phyloP scores from a whole-genome alignment of 345 rosid genomes.

The Eucalyptus globulus region DNA sequence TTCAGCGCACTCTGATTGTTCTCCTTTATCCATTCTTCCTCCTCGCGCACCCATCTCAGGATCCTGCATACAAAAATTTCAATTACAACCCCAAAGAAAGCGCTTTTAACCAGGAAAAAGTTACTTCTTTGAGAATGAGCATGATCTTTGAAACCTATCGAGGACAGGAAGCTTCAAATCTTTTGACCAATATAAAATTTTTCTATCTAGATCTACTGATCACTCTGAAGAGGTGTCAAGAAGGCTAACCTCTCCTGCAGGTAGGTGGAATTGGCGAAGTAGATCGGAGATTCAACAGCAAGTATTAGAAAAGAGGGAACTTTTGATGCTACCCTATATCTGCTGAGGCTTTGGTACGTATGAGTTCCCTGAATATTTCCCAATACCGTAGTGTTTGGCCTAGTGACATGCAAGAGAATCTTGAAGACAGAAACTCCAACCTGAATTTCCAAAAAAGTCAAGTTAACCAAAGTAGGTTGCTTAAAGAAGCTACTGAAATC shows the following conservation, averaged over 20 bases:
- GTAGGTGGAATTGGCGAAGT: slow-evolving; percentile 86
- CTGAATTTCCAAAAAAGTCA: slow-evolving; percentile 14
- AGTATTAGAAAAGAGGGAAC: slow-evolving; percentile 73
- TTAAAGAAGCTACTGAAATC: background rate
- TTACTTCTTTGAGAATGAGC: background rate
- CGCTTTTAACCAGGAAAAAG: background rate
- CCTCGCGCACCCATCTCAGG: slow-evolving; percentile 79
- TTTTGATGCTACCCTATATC: slow-evolving; percentile 63
- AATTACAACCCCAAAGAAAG: background rate
- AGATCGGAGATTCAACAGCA: slow-evolving; percentile 77
- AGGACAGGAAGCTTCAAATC: background rate
- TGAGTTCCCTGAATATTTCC: slow-evolving; percentile 84
- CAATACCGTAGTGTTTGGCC: slow-evolving; percentile 67
- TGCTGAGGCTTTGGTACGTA: slow-evolving; percentile 54
- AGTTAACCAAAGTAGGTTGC: background rate
- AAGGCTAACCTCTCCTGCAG: slow-evolving; percentile 74
- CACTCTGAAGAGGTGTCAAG: background rate
- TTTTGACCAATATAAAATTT: background rate
- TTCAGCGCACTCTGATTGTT: slow-evolving; percentile 31
- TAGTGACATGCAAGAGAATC: slow-evolving; percentile 73
- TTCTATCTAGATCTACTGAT: background rate
- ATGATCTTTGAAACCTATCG: background rate
- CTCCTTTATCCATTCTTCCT: slow-evolving; percentile 57
- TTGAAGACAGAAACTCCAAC: slow-evolving; percentile 86
- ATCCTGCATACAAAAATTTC: slow-evolving; percentile 22